Base-by-base conservation (phyloP, 1,284 basidiomycete genomes). In the Naganishia liquefaciens region DNA sequence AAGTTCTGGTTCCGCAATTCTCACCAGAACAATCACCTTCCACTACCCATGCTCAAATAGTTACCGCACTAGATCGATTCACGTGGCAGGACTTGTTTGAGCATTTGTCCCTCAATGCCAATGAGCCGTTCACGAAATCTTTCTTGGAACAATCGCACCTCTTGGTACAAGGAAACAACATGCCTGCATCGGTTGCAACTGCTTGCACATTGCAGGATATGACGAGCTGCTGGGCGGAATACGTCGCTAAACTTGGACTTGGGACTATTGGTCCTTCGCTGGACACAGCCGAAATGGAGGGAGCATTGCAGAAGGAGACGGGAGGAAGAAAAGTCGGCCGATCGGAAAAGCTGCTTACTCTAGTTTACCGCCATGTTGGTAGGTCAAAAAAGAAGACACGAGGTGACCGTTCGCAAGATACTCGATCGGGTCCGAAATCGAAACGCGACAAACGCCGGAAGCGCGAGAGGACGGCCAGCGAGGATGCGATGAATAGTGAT, bases 131-230 rank as follows among this genome's bases (percentile, higher is more conserved):
- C 71, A 87, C 88, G 0, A 72, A 77, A 0, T 68, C 61, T 1
- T 91, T 91, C 72, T 65, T 86, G 10, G 69, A 76, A 1, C 82
- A 89, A 65, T 77, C 85, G 4, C 74, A 76, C 1, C 75, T 84
- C 44, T 69, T 82, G 21, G 66, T 80, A 23, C 66, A 70, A 4
- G 75, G 70, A 17, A 78, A 80, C 40, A 73, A 72, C 15, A 68
- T 80, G 9, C 63, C 71, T 7, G 69, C 63, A 37, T 71, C 70
- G 0, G 72, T 70, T 2, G 66, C 49, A 2, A 49, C 68, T 6
- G 74, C 74, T 0, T 63, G 49, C n/a, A 74, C 69, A 49, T 68
- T 81, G 5, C 66, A 72, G 65, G 69, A 77, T 23, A 68, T 77
- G 54, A 70, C 71, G 4, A 28, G 47, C 0, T 71, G 70, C 3